A percentile compares a stretch with the other conserved stretches of the same genome.
Evolutionary conservation across 139 green algal genomes (phyloP).

Genomic region (Closterium sp.): DNA sequence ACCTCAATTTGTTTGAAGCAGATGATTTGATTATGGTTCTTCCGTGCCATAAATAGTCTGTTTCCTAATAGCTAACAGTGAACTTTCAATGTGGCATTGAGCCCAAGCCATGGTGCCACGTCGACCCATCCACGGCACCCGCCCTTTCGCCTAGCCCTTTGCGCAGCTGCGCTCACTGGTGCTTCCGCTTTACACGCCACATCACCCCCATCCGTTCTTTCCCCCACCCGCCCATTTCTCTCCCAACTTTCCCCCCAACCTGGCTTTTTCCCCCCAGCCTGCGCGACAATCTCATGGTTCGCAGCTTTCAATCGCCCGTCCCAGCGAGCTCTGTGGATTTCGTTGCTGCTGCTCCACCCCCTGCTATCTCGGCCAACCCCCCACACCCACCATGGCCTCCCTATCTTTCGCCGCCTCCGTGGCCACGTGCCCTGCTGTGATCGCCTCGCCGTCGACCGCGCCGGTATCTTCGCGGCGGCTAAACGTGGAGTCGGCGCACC

Average conservation of each 20-base stretch:
- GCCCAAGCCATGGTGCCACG: too few relatives aligned
- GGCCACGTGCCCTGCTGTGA: neutral
- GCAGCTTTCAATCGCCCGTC: neutral
- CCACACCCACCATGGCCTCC: neutral
- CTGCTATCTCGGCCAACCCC: too few relatives aligned
- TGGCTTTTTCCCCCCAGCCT: too few relatives aligned
- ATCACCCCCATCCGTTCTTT: neutral
- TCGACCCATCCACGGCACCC: neutral
- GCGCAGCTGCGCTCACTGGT: neutral
- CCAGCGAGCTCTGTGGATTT: too few relatives aligned
- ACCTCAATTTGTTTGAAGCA: neutral
- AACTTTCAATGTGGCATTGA: too few relatives aligned
- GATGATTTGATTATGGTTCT: neutral
- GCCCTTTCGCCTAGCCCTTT: too few relatives aligned
- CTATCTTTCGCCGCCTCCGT: neutral
- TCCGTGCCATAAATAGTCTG: too few relatives aligned
- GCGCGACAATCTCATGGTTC: neutral
- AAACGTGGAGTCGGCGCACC: conserved; percentile 22
- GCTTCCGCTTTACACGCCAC: neutral
- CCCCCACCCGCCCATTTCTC: too few relatives aligned
- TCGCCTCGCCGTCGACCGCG: neutral
- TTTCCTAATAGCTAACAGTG: too few relatives aligned
- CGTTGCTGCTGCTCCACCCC: too few relatives aligned
- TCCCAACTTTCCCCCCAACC: too few relatives aligned
- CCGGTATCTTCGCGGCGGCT: neutral